Conservation (phyloP, 306 rosid genomes). For the Cicer bijugum region DNA sequence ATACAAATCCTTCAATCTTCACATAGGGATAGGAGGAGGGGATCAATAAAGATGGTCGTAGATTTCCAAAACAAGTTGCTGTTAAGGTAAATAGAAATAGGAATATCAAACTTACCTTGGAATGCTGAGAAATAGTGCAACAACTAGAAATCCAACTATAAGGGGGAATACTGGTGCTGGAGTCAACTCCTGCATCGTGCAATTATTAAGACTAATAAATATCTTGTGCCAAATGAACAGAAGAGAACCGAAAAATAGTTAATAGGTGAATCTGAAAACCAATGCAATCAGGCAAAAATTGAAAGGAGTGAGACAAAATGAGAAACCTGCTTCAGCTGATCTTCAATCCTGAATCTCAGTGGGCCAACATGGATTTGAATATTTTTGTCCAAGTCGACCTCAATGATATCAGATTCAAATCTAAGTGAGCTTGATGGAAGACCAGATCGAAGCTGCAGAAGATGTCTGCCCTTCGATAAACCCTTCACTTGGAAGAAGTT, state of each 20-base stretch:
- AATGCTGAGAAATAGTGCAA: constrained; percentile 70
- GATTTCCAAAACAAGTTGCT: constrained; percentile 27
- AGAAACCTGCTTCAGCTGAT: constrained; percentile 82
- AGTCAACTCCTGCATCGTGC: constrained; percentile 74
- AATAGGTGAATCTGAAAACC: constrained; percentile 11
- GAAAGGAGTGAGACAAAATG: constrained; percentile 1
- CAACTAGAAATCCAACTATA: constrained; percentile 68
- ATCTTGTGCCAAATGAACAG: constrained; percentile 32
- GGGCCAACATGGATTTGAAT: constrained; percentile 86
- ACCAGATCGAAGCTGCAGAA: constrained; percentile 77
- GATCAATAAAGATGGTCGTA: constrained; percentile 17
- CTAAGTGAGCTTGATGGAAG: constrained; percentile 68
- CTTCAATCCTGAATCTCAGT: constrained; percentile 66
- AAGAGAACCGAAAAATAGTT: constrained; percentile 20
- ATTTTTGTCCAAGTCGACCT: constrained; percentile 78
- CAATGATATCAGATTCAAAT: constrained; percentile 83
- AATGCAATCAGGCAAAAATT: constrained; percentile 3
- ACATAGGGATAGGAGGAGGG: constrained; percentile 21
- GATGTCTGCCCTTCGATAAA: constrained; percentile 81
- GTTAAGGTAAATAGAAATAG: constrained; percentile 27
- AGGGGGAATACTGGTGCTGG: constrained; percentile 94
- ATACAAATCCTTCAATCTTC: constrained; percentile 81
- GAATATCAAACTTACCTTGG: constrained; percentile 67
- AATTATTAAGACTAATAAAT: constrained; percentile 15
- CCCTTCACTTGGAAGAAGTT: constrained; percentile 95